Percentiles rank a stretch among this genome's conserved stretches.
Conservation (phyloP, 768 basidiomycete genomes). For the button mushroom (Agaricus bisporus) region DNA sequence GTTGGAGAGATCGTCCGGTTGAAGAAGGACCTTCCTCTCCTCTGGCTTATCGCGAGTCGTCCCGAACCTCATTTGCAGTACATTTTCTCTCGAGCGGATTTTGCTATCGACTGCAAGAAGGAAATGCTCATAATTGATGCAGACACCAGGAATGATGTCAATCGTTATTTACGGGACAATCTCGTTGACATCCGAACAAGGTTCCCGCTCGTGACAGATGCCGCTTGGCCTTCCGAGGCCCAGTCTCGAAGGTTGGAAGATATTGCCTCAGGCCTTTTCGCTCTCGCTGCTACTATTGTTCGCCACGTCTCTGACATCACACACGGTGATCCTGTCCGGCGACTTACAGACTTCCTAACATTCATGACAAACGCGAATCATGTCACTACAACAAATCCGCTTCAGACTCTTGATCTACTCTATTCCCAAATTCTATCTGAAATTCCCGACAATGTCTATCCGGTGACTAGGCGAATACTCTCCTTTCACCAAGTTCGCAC, state of each 20-base stretch:
- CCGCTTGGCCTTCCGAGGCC: neutral
- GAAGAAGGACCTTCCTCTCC: no score
- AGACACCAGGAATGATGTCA: no score
- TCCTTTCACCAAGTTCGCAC: neutral
- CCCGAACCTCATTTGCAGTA: no score
- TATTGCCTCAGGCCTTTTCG: neutral
- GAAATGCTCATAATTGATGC: no score
- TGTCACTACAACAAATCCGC: neutral
- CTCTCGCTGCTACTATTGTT: neutral
- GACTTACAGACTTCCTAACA: neutral
- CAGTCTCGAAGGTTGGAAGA: neutral
- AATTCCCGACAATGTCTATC: neutral
- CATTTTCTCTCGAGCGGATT: no score
- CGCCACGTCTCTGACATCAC: slow-evolving; percentile 5
- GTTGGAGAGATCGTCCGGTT: no score
- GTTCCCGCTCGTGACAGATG: no score
- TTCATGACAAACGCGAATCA: neutral
- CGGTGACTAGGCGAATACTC: neutral
- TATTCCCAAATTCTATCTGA: neutral
- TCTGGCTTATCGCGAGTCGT: no score
- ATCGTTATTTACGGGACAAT: no score
- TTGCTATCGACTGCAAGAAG: no score
- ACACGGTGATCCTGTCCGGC: neutral
- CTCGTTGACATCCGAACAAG: no score
- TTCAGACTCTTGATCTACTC: slow-evolving; percentile 5